A percentile compares a stretch with the other conserved stretches of the same genome.
Conservation (phyloP, 257 asterid species). For the Echium plantagineum region DNA sequence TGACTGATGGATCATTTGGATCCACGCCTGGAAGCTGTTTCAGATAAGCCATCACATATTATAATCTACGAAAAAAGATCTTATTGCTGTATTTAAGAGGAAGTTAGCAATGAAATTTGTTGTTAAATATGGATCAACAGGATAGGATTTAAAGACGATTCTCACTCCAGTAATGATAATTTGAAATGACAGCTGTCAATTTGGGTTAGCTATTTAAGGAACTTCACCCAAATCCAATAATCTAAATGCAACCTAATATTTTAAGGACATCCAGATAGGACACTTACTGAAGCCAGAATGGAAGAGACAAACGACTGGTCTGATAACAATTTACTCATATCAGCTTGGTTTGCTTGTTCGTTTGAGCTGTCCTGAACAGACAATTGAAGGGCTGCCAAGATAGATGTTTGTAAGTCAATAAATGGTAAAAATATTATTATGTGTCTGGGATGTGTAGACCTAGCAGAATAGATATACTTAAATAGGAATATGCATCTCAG, state of each 20-base stretch:
- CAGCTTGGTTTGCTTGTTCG: constrained; percentile 51
- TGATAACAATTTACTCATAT: constrained; percentile 59
- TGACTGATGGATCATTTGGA: constrained; percentile 86
- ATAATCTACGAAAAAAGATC: not conserved
- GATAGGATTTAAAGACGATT: not conserved
- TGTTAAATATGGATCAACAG: too few relatives aligned
- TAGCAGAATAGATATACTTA: not conserved
- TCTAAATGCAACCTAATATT: not conserved
- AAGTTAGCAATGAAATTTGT: constrained; percentile 2
- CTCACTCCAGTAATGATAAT: not conserved
- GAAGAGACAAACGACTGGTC: constrained; percentile 76
- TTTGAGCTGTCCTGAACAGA: constrained; percentile 72
- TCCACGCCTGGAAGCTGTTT: constrained; percentile 98
- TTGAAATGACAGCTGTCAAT: not conserved
- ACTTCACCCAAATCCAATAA: not conserved
- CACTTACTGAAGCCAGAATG: constrained; percentile 73
- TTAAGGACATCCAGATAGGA: not conserved
- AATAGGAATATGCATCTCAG: not conserved
- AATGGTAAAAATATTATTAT: not conserved
- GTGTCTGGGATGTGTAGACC: not conserved
- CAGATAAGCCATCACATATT: constrained; percentile 10
- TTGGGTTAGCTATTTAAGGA: not conserved
- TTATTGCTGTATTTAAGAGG: not conserved
- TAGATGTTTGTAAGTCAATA: constrained; percentile 5
- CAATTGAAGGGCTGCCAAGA: constrained; percentile 72